Evolutionary conservation across 352 stramenopile genomes (phyloP).

Genomic region (Lagenidium giganteum): DNA sequence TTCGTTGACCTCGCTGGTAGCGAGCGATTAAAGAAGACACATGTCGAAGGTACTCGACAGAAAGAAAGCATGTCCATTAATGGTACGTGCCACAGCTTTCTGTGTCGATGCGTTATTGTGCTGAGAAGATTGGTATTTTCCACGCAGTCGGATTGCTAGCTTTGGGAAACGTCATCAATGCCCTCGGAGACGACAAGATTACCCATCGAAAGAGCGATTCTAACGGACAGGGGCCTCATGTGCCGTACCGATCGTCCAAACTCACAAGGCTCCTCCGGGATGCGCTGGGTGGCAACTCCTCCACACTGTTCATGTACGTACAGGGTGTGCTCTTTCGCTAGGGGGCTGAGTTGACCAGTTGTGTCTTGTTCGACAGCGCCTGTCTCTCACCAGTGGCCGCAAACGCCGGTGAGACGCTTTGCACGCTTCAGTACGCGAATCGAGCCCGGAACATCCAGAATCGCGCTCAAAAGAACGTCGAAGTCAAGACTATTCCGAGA

Average conservation of each 20-base stretch:
- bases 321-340: not conserved
- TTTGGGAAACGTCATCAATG: constrained; percentile 54
- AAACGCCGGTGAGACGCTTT: constrained; percentile 55
- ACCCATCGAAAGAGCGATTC: constrained; percentile 18
- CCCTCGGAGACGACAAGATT: constrained; percentile 31
- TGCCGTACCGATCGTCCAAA: constrained; percentile 50
- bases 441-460: constrained; percentile 72
- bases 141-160: constrained; percentile 33
- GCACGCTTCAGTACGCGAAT: constrained; percentile 73
- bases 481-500: constrained; percentile 9
- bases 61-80: constrained; percentile 68
- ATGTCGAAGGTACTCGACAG: constrained; percentile 38
- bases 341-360: not conserved
- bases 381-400: constrained; percentile 51
- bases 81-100: constrained; percentile 10
- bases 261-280: constrained; percentile 50
- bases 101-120: not conserved
- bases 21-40: constrained; percentile 47
- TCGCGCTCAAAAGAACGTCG: constrained; percentile 59
- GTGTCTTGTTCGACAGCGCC: constrained; percentile 25
- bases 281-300: constrained; percentile 48
- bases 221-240: constrained; percentile 5
- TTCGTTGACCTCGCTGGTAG: constrained; percentile 61
- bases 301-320: constrained; percentile 51
- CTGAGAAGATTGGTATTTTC: not conserved